phyloP scores from a whole-genome alignment of 202 grass and related monocot genomes.

The Zizania palustris region DNA sequence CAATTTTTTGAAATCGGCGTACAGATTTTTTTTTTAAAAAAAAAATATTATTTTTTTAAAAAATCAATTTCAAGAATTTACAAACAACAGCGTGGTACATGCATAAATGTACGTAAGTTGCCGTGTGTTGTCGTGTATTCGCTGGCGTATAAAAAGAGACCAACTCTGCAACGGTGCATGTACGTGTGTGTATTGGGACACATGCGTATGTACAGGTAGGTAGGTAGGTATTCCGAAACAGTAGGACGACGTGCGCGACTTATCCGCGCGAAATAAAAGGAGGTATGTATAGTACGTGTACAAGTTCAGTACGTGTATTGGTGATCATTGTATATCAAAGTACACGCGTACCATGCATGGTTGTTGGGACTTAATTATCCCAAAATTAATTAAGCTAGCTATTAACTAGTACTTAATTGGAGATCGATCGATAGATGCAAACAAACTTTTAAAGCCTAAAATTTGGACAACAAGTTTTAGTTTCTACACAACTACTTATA shows the following conservation, averaged over 20 bases:
- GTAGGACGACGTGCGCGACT: neutral
- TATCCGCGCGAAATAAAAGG: constrained; percentile 41
- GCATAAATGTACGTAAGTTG: neutral
- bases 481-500: too few relatives aligned
- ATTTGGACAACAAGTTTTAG: too few relatives aligned
- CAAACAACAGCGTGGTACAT: too few relatives aligned
- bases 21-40: too few relatives aligned
- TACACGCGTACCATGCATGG: constrained; percentile 18
- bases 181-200: neutral
- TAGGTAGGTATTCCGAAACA: constrained; percentile 6
- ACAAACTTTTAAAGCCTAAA: too few relatives aligned
- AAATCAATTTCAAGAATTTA: too few relatives aligned
- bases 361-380: constrained; percentile 22
- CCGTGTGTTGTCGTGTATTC: neutral
- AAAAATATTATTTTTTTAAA: too few relatives aligned
- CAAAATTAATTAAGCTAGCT: neutral
- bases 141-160: constrained; percentile 10
- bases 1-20: too few relatives aligned
- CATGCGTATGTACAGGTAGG: neutral
- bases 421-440: too few relatives aligned
- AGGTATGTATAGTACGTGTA: neutral
- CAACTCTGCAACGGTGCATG: neutral
- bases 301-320: constrained; percentile 12
- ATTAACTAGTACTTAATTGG: too few relatives aligned
- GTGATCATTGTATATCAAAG: constrained; percentile 44